phyloP scores from a whole-genome alignment of 179 eudicot species.

The Drosera spatulata region DNA sequence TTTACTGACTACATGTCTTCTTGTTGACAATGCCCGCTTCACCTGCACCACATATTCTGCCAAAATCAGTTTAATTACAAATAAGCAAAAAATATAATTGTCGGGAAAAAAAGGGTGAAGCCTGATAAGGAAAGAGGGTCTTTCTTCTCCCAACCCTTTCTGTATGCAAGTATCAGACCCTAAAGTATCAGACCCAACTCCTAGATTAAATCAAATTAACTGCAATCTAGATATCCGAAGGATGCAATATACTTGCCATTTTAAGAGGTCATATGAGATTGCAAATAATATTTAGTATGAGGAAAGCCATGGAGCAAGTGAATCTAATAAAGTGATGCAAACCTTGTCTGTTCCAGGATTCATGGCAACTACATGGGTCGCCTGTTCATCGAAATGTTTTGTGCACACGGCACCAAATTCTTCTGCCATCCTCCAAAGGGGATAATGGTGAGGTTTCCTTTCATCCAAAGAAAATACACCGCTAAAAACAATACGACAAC shows the following conservation, averaged over 20 bases:
- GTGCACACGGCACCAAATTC: conserved; percentile 97
- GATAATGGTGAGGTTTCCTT: conserved; percentile 78
- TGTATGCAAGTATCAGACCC: no score
- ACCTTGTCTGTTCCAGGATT: conserved; percentile 96
- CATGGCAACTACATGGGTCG: conserved; percentile 95
- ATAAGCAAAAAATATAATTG: no score
- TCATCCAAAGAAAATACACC: conserved; percentile 90
- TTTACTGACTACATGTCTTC: conserved; percentile 88
- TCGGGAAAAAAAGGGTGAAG: background rate
- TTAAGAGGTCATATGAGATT: no score
- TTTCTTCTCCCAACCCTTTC: no score
- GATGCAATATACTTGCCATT: no score
- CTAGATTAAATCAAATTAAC: no score
- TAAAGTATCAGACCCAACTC: no score
- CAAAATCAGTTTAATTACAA: background rate
- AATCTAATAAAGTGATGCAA: background rate
- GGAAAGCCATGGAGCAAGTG: no score
- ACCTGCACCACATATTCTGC: conserved; percentile 57
- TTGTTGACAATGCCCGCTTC: conserved; percentile 85
- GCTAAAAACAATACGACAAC: conserved; percentile 89
- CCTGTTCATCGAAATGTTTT: conserved; percentile 81
- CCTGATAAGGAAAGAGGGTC: no score
- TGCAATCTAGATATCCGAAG: no score
- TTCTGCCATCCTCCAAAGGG: conserved; percentile 94
- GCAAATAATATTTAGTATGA: no score